A percentile compares a stretch with the other conserved stretches of the same genome.
Evolutionary conservation across 2,329 filamentous ascomycete species (phyloP).

Genomic region (Apiospora saccharicola): DNA sequence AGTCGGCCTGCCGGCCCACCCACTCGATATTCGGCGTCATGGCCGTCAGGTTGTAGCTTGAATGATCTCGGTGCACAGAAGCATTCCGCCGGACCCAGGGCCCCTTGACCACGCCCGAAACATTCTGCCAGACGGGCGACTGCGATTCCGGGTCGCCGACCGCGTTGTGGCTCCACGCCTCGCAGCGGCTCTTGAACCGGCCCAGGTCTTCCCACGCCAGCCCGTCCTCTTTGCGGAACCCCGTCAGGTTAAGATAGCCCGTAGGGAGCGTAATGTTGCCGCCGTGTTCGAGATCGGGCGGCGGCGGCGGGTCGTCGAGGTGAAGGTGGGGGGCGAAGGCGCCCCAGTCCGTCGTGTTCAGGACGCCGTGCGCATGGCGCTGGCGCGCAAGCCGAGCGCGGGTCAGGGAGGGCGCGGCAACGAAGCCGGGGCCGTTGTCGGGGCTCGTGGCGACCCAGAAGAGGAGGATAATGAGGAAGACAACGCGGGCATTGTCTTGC

Average conservation of each 20-base stretch:
- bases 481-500: conserved; percentile 53
- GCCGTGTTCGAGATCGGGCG: neutral
- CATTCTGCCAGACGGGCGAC: conserved; percentile 74
- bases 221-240: conserved; percentile 75
- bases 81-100: conserved; percentile 71
- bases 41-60: conserved; percentile 68
- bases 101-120: conserved; percentile 79
- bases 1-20: conserved; percentile 63
- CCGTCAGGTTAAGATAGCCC: conserved; percentile 74
- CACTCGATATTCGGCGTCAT: conserved; percentile 73
- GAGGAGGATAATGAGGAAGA: conserved; percentile 53
- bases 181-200: conserved; percentile 70
- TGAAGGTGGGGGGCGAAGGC: conserved; percentile 60
- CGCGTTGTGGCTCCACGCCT: conserved; percentile 65
- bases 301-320: conserved; percentile 34
- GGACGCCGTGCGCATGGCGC: conserved; percentile 57
- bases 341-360: conserved; percentile 66
- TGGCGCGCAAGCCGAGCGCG: conserved; percentile 59
- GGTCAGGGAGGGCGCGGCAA: conserved; percentile 50
- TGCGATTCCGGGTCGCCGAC: conserved; percentile 50
- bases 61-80: conserved; percentile 54
- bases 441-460: conserved; percentile 54
- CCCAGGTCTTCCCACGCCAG: conserved; percentile 81
- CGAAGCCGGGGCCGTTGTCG: conserved; percentile 50
- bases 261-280: conserved; percentile 37